Percentiles rank a stretch among this genome's conserved stretches.
Conservation (phyloP, 208 protist genomes). For the Leishmania tarentolae region DNA sequence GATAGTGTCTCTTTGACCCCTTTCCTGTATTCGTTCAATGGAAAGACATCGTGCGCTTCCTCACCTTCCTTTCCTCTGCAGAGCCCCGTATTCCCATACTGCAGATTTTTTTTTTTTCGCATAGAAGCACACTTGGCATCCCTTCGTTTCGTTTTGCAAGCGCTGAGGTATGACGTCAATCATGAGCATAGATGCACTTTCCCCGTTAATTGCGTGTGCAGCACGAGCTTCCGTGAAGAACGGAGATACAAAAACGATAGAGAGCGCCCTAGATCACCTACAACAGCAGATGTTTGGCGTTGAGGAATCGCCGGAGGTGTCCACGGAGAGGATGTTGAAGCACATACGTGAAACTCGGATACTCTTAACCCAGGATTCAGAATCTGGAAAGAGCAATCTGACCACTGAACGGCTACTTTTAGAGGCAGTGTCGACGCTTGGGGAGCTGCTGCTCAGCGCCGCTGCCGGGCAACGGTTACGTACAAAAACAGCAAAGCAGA, state of each 20-base stretch:
- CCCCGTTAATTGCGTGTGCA: conserved; percentile 9
- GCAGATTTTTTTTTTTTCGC: conserved; percentile 17
- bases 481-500: conserved; percentile 17
- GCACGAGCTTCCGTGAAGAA: conserved; percentile 11
- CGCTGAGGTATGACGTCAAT: not conserved
- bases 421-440: conserved; percentile 29
- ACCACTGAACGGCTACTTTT: conserved; percentile 26
- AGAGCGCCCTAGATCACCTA: conserved; percentile 18
- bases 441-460: conserved; percentile 23
- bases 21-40: not conserved
- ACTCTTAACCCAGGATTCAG: conserved; percentile 1
- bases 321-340: not conserved
- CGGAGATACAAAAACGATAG: conserved; percentile 4
- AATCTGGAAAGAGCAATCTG: conserved; percentile 2
- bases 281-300: conserved; percentile 20
- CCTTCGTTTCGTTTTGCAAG: not conserved
- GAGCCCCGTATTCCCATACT: not conserved
- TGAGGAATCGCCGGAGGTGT: not conserved
- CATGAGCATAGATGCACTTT: conserved; percentile 20
- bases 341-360: not conserved
- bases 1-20: not conserved
- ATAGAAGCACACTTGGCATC: not conserved
- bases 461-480: not conserved
- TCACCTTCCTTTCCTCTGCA: conserved; percentile 6
- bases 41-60: not conserved